Evolutionary conservation across 1,284 basidiomycete species (phyloP), one percentile per base, ranked within the genome.

Genomic region (Golubevia sp.): DNA sequence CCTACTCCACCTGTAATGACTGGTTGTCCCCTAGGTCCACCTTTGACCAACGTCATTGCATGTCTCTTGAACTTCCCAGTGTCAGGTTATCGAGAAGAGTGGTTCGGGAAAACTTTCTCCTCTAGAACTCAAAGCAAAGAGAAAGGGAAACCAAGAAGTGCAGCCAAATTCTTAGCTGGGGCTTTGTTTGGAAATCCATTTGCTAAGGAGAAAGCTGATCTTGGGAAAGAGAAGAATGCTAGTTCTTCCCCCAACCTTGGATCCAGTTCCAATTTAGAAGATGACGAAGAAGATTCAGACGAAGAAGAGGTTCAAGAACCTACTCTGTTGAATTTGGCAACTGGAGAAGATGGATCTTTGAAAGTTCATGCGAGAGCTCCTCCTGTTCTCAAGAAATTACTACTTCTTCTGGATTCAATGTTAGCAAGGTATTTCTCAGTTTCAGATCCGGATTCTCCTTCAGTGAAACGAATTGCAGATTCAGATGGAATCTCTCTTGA

Each of bases 51-150:
- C 53, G 73, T 74, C n/a, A 72, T 79, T 23, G 73, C 70, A 20
- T 73, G 68, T 15, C 58, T 79, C 24, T 67, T 79, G 59, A 79
- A 79, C 60, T 77, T 66, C 49, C 76, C 76, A 1, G 38, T 69
- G 34, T 1, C 21, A 20, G 54, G 27, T 30, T 59, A 57, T 27
- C 54, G 49, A 5, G 13, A n/a, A 1, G 21, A 18, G 5, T 65
- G 63, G 63, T 15, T 53, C 55, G 23, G 50, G 13, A 2, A 23
- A 5, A 13, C 50, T 13, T 23, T 44, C 20, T 38, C 27, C 21
- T n/a, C 20, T 3, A 13, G 34, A 6, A 30, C 15, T 15, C 15
- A 20, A 27, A 52, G 15, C 7, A 52, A 61, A 24, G 11, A 34
- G 30, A 34, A 3, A 5, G 30, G 11, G 30, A 34, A 34, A 34